A percentile compares a stretch with the other conserved stretches of the same genome.
Conservation (phyloP, 2,329 filamentous ascomycete genomes). For the Pseudogymnoascus sp. region DNA sequence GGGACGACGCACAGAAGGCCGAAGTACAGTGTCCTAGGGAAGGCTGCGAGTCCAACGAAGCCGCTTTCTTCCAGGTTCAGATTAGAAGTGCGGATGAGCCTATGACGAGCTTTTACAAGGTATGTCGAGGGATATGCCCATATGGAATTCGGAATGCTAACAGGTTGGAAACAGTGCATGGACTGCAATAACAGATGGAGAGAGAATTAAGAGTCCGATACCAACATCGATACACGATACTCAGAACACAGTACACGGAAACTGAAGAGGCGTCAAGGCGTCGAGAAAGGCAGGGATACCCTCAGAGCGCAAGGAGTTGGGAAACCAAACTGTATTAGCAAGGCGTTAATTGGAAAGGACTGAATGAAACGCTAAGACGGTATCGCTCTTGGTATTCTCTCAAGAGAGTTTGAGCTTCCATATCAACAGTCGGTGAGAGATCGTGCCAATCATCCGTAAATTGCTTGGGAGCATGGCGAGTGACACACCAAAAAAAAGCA, state of each 20-base stretch:
- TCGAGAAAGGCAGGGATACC: neutral
- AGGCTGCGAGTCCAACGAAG: constrained; percentile 71
- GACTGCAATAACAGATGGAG: constrained; percentile 57
- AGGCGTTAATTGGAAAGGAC: neutral
- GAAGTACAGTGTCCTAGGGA: constrained; percentile 75
- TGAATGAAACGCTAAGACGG: too few relatives aligned
- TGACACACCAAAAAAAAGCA: neutral
- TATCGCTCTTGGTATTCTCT: neutral
- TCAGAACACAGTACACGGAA: neutral
- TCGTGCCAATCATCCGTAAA: neutral
- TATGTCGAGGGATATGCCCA: constrained; percentile 31
- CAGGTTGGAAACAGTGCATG: constrained; percentile 48
- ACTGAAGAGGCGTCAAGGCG: neutral
- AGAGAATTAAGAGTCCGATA: constrained; percentile 43
- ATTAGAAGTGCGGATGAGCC: constrained; percentile 97
- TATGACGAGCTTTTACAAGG: constrained; percentile 94
- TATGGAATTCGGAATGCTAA: constrained; percentile 5
- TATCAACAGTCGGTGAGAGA: constrained; percentile 3
- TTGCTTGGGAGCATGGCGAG: constrained; percentile 4
- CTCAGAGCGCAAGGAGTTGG: neutral
- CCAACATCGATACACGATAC: neutral
- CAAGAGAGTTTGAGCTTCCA: neutral
- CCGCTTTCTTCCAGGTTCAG: constrained; percentile 94
- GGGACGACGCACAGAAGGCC: constrained; percentile 85
- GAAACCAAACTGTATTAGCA: neutral